Base-by-base conservation (phyloP, 2,329 filamentous ascomycete genomes). In the Venturia oleaginea region DNA sequence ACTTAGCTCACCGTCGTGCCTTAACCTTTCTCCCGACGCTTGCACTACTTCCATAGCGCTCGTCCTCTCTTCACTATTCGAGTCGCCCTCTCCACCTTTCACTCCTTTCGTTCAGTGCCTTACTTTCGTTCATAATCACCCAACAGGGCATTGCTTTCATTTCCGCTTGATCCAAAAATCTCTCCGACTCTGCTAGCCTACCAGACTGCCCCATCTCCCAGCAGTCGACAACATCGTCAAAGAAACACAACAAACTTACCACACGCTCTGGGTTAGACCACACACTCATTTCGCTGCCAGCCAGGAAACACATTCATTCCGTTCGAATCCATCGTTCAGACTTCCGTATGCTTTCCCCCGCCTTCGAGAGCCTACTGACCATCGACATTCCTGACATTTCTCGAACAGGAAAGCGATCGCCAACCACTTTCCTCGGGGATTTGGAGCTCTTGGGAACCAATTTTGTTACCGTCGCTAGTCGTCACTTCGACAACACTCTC, bases 321-420 rank as follows among this genome's bases (percentile, higher is more conserved):
- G 4, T 34, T 57, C 51, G 30, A 34, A 34, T 10, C 51, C 30
- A 13, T 4, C 51, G 4, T 3, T 55, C 51, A 55, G 51, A 19
- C 51, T 32, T 57, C 27, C 30, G 48, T 55, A 55, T 32, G 48
- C 48, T 32, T 32, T 2, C 8, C 27, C 8, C 27, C 19, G 13
- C 13, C 15, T 13, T 19, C 24, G 27, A 2, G 8, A n/a, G 19
- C 27, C 51, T n/a, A 22, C 15, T 34, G 30, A 57, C 27, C 6
- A 15, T 57, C 51, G 27, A 57, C 51, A 57, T 37, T 57, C 51
- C 51, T 37, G 27, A 34, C 51, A n/a, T 30, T 57, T 3, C 51
- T 57, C 30, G 19, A 32, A 19, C 51, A 57, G 51, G 51, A 34
- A 57, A 57, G 51, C 51, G 30, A 57, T 57, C 51, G n/a, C 30